Evolutionary conservation across 2,329 filamentous ascomycete genomes (phyloP), one percentile per base, ranked within the genome.

Genomic region (Diaporthe citriasiana): DNA sequence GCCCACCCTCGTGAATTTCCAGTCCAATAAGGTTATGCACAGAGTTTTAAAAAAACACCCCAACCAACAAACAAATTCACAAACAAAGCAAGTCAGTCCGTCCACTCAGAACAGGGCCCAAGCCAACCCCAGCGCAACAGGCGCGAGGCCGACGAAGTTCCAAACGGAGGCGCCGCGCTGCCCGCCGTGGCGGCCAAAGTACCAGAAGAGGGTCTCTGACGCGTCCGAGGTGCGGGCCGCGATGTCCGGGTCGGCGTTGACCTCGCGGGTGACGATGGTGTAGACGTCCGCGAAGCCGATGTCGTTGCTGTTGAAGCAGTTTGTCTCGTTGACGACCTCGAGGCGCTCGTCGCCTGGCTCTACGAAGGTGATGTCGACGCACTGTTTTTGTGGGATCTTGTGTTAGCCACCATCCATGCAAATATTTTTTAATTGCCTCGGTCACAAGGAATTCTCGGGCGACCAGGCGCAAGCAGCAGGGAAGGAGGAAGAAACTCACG

Each of bases 341-440:
- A 97, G 91, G 59, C 84, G 85, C 51, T 83, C 76, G 81, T 97
- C 93, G 79, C 91, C 85, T 33, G 94, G 93, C 1, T 95, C 93
- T 63, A 93, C 94, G 79, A 98, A 97, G 60, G 93, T 96, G 79
- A 98, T 97, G 81, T 98, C 96, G 78, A 97, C 95, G 81, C 97
- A 98, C 95, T 98, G 40, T 7, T 19, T 19, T 25, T 22, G 40
- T 12, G 33, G 19, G 4, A 7, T 6, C 5, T 0, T 33, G 42
- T 19, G n/a, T 47, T 57, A 70, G 12, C 66, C 66, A 77, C 17
- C 10, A 7, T 1, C 40, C 33, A n/a, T n/a, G 33, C 33, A 35
- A 9, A 38, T 2, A 7, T 10, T 38, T 38, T 38, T 6, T 2
- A 10, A 12, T 9, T 38, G 9, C 38, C 38, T 10, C 38, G 38